A percentile compares a stretch with the other conserved stretches of the same genome.
These are phyloP conservation scores for Aureobasidium melanogenum DNA, from an alignment of 2,329 filamentous ascomycete genomes.

Conservation along the genomic window DNA sequence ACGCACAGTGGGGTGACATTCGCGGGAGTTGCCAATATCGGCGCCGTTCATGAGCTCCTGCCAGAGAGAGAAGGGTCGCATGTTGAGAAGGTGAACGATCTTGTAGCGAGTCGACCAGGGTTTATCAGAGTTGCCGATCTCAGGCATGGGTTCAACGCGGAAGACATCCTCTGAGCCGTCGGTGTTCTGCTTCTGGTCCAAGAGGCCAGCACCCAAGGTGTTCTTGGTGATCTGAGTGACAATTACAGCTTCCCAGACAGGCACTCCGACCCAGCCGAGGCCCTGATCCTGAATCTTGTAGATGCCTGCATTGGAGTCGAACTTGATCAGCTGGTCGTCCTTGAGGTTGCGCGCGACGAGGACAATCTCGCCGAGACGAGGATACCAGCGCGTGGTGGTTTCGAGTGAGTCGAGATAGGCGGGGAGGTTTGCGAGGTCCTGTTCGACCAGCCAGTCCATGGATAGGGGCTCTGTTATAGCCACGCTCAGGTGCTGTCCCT, in stretches of 20 bases:
- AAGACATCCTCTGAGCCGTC: constrained; percentile 33
- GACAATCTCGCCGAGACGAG: constrained; percentile 49
- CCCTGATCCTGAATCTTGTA: constrained; percentile 25
- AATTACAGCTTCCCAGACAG: constrained; percentile 49
- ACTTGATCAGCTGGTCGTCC: constrained; percentile 22
- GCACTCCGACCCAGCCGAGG: constrained; percentile 23
- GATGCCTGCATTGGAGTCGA: constrained; percentile 19
- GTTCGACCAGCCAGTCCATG: constrained; percentile 48
- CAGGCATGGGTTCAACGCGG: constrained; percentile 48
- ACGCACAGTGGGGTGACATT: constrained; percentile 45
- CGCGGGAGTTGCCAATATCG: constrained; percentile 24
- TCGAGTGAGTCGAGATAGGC: constrained; percentile 32
- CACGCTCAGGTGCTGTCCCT: constrained; percentile 33
- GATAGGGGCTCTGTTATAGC: constrained; percentile 41
- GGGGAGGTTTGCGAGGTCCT: constrained; percentile 24
- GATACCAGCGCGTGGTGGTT: constrained; percentile 42
- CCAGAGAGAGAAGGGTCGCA: constrained; percentile 48
- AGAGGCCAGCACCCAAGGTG: not conserved
- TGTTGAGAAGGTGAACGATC: constrained; percentile 45
- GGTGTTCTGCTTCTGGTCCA: not conserved
- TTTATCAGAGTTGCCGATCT: constrained; percentile 41
- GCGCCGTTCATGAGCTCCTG: constrained; percentile 38
- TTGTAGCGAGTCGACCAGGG: constrained; percentile 44
- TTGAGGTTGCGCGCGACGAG: constrained; percentile 38
- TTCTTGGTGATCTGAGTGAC: constrained; percentile 41